Conservation (phyloP, 805 yeast species). For the Pichia californica region DNA sequence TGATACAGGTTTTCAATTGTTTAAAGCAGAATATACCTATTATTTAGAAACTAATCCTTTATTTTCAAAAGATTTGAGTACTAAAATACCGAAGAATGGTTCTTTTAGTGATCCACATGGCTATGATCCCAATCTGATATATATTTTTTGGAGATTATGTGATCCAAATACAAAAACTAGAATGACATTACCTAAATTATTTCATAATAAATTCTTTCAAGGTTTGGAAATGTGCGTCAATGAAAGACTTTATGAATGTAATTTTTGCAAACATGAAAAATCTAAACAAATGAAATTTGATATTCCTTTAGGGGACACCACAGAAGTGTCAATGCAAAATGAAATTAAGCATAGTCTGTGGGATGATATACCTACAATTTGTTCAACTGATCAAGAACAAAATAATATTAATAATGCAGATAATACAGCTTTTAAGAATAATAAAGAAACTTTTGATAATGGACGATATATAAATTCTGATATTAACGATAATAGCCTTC, state of each 20-base stretch:
- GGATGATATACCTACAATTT: slow-evolving; percentile 7
- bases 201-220: slow-evolving; percentile 60
- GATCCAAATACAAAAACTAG: slow-evolving; percentile 55
- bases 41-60: slow-evolving; percentile 39
- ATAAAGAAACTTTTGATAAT: no score
- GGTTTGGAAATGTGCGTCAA: slow-evolving; percentile 53
- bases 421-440: no score
- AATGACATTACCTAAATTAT: slow-evolving; percentile 46
- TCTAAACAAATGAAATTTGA: slow-evolving; percentile 7
- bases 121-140: slow-evolving; percentile 13
- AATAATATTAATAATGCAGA: not conserved
- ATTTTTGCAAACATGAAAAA: slow-evolving; percentile 17
- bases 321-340: slow-evolving; percentile 8
- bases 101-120: slow-evolving; percentile 25
- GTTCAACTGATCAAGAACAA: no score
- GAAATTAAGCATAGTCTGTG: slow-evolving; percentile 7
- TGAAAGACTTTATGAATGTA: slow-evolving; percentile 31
- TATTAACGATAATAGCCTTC: not conserved
- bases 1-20: slow-evolving; percentile 53
- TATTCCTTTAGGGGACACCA: slow-evolving; percentile 4
- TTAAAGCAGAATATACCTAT: slow-evolving; percentile 29
- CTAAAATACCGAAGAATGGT: slow-evolving; percentile 40
- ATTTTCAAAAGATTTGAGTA: slow-evolving; percentile 45
- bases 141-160: slow-evolving; percentile 56
- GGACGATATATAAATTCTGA: no score